Percentiles rank a stretch among this genome's conserved stretches.
phyloP scores from a whole-genome alignment of 2,329 filamentous ascomycete species.

The Cercospora sesami region DNA sequence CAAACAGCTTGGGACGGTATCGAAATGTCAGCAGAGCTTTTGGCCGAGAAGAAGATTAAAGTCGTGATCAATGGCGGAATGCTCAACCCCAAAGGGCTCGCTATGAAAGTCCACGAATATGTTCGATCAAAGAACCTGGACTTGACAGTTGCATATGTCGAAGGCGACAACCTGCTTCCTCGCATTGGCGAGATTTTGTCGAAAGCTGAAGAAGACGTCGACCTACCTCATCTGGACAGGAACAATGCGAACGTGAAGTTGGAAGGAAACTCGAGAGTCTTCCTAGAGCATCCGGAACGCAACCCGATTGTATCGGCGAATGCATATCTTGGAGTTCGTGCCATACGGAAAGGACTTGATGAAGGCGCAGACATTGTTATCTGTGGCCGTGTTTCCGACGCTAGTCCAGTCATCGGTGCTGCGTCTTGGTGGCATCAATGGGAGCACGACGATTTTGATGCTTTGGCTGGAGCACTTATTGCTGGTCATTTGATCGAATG shows the following conservation, averaged over 20 bases:
- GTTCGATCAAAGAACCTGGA: slow-evolving; percentile 36
- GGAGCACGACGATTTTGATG: slow-evolving; percentile 40
- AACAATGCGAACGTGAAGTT: slow-evolving; percentile 29
- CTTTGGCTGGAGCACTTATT: slow-evolving; percentile 43
- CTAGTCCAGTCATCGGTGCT: slow-evolving; percentile 44
- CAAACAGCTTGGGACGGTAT: slow-evolving; percentile 53
- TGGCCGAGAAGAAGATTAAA: slow-evolving; percentile 53
- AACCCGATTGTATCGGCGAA: slow-evolving; percentile 34
- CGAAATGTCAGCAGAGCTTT: slow-evolving; percentile 47
- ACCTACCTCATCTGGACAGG: slow-evolving; percentile 29
- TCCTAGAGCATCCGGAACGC: slow-evolving; percentile 22
- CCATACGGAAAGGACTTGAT: slow-evolving; percentile 43
- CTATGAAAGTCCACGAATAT: slow-evolving; percentile 47
- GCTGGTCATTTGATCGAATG: slow-evolving; percentile 45
- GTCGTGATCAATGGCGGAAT: slow-evolving; percentile 59
- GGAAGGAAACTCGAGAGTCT: slow-evolving; percentile 27
- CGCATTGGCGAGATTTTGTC: slow-evolving; percentile 26
- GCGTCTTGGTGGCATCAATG: slow-evolving; percentile 48
- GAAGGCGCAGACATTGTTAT: slow-evolving; percentile 46
- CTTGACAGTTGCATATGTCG: slow-evolving; percentile 50
- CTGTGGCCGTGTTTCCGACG: slow-evolving; percentile 46
- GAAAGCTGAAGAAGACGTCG: slow-evolving; percentile 15
- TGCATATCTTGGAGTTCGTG: slow-evolving; percentile 47
- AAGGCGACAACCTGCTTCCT: slow-evolving; percentile 41
- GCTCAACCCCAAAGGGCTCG: slow-evolving; percentile 56